phyloP scores from a whole-genome alignment of 805 yeast genomes.

The Wickerhamiella siamensis region DNA sequence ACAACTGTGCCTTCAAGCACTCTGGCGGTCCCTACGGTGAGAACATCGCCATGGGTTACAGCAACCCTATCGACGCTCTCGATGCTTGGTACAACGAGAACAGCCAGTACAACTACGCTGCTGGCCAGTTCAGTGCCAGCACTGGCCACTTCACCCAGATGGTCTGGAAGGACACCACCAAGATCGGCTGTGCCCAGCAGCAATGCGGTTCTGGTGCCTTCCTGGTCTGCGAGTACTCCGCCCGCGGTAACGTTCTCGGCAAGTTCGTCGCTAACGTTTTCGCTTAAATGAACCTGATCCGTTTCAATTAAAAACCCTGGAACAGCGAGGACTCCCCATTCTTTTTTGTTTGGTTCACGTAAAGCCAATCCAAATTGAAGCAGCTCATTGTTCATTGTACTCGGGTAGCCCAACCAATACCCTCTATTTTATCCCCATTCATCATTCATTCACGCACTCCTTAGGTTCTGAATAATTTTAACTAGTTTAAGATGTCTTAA shows the following conservation, averaged over 20 bases:
- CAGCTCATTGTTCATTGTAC: too few relatives aligned
- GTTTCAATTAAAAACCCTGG: background rate
- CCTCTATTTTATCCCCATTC: background rate
- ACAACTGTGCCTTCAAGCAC: slow-evolving; percentile 42
- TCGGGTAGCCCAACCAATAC: background rate
- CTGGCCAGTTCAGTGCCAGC: slow-evolving; percentile 31
- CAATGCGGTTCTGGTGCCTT: slow-evolving; percentile 35
- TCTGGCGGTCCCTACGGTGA: slow-evolving; percentile 59
- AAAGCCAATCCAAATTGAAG: too few relatives aligned
- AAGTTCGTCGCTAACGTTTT: slow-evolving; percentile 21
- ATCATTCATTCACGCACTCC: too few relatives aligned
- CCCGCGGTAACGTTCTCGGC: slow-evolving; percentile 51
- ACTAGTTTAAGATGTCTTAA: too few relatives aligned
- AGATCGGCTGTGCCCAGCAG: slow-evolving; percentile 54
- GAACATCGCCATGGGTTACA: slow-evolving; percentile 59
- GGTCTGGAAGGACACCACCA: slow-evolving; percentile 48
- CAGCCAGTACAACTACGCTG: slow-evolving; percentile 34
- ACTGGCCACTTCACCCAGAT: slow-evolving; percentile 76
- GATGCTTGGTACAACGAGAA: slow-evolving; percentile 67
- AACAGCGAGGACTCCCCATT: background rate
- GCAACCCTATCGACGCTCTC: slow-evolving; percentile 37
- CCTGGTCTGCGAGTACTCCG: slow-evolving; percentile 54
- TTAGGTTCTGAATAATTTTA: too few relatives aligned
- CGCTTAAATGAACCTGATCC: slow-evolving; percentile 1
- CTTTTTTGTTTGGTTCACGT: too few relatives aligned